These are phyloP conservation scores for Fusarium longipes DNA, from an alignment of 2,329 filamentous ascomycete genomes.

Conservation along the genomic window DNA sequence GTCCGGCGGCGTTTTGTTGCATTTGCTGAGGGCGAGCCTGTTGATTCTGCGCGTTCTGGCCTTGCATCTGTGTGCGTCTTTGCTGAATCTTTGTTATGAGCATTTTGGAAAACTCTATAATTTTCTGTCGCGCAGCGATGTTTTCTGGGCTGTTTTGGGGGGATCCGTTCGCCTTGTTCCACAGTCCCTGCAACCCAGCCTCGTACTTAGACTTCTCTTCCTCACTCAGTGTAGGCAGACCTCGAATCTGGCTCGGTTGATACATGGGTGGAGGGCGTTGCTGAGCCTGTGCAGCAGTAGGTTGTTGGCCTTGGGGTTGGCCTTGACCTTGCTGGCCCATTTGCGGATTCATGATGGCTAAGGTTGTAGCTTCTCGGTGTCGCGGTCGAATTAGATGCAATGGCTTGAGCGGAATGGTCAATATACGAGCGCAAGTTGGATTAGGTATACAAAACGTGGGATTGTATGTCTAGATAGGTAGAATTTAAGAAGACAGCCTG, in stretches of 20 bases:
- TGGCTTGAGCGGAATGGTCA: not conserved
- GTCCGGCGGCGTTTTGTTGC: slow-evolving; percentile 37
- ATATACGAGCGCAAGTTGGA: not conserved
- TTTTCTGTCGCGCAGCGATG: slow-evolving; percentile 65
- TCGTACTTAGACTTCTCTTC: slow-evolving; percentile 71
- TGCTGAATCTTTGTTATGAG: slow-evolving; percentile 64
- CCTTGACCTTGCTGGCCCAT: slow-evolving; percentile 44
- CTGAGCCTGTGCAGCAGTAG: slow-evolving; percentile 38
- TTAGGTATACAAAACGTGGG: not conserved
- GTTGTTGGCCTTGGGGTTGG: slow-evolving; percentile 44
- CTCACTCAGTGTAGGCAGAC: slow-evolving; percentile 61
- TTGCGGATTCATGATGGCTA: slow-evolving; percentile 41
- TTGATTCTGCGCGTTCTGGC: slow-evolving; percentile 41
- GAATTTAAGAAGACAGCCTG: slow-evolving; percentile 14
- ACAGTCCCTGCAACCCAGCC: slow-evolving; percentile 64
- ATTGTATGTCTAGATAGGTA: not conserved
- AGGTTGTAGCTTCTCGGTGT: not conserved
- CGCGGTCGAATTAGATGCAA: not conserved
- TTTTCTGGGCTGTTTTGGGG: slow-evolving; percentile 62
- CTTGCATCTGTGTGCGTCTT: slow-evolving; percentile 50
- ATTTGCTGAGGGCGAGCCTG: slow-evolving; percentile 41
- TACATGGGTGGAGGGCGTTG: slow-evolving; percentile 56
- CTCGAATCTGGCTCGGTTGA: slow-evolving; percentile 63
- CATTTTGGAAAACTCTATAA: slow-evolving; percentile 70
- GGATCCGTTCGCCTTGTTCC: slow-evolving; percentile 62